Base-by-base conservation (phyloP, 257 asterid species). In the Forsythia viridissima region DNA sequence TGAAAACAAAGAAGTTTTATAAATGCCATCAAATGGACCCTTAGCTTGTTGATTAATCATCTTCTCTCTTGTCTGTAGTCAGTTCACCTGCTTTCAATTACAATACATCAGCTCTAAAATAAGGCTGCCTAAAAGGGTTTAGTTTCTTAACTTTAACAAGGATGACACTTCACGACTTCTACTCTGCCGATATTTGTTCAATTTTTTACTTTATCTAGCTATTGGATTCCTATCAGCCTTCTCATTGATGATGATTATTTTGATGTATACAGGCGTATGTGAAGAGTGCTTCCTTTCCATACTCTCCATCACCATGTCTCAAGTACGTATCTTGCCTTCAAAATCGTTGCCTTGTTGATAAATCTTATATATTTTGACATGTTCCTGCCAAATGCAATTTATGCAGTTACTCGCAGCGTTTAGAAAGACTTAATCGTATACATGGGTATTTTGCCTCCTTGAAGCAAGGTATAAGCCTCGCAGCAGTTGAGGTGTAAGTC, bases 301-400 rank as follows among this genome's bases (percentile, higher is more conserved):
- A 93, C 89, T 94, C 99, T 41, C 99, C 97, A 2, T 81, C 89
- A 55, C 89, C 94, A 75, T 86, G 92, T 84, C 99, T 93, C 88
- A 94, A 84, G 98, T 93, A 85, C 24, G 88, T 80, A 39, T 67
- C 67, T 68, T 16, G 72, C 72, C 59, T 44, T 43, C 24, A 57
- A 82, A 76, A 71, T 48, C 67, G 48, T 63, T 59, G 20, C 40
- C 72, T 73, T 37, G 42, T 37, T 34, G 70, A 40, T n/a, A 15
- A 44, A 63, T 9, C 70, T 69, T 70, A 10, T 66, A 5, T 57
- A 9, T 37, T 73, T 65, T 21, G 42, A 75, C 5, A 37, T 38
- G 63, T 77, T 48, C 61, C 24, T 6, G 42, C 61, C 10, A 74
- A 46, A 30, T 7, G 2, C 18, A 52, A 55, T 48, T 21, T 57